Evolutionary conservation across 140 eudicot species (phyloP).

Genomic region (Flaveria floridana): DNA sequence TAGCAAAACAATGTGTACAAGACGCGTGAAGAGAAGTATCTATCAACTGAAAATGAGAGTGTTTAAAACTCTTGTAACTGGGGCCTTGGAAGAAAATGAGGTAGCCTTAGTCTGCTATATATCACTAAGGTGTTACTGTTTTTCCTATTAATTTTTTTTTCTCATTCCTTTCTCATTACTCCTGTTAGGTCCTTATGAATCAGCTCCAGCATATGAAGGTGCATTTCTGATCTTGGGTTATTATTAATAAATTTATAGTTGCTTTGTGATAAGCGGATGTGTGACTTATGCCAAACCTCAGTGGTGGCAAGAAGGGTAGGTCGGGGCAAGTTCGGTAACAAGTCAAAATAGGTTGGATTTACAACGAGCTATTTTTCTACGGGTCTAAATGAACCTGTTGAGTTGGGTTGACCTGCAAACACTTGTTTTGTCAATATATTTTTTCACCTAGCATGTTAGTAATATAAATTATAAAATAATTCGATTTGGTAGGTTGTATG

Average conservation of each 20-base stretch:
- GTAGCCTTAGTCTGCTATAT: conserved; percentile 31
- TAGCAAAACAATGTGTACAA: conserved; percentile 75
- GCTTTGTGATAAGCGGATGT: conserved; percentile 11
- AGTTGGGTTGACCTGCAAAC: not conserved
- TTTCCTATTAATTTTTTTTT: conserved; percentile 13
- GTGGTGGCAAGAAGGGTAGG: not conserved
- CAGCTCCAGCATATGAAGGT: conserved; percentile 87
- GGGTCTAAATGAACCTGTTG: not conserved
- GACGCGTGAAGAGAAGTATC: conserved; percentile 75
- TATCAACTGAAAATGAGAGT: conserved; percentile 54
- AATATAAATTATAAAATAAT: not conserved
- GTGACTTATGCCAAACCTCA: not conserved
- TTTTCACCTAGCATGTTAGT: not conserved
- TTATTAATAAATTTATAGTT: not conserved
- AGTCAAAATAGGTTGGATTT: not conserved
- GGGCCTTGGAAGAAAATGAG: conserved; percentile 84
- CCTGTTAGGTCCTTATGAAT: conserved; percentile 52
- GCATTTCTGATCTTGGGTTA: conserved; percentile 26
- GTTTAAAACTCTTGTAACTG: conserved; percentile 69
- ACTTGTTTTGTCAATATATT: not conserved
- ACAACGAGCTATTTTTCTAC: not conserved
- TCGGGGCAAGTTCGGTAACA: not conserved
- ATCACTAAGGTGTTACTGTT: not conserved
- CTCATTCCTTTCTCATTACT: not conserved
- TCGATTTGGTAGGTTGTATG: not conserved